phyloP scores from a whole-genome alignment of 225 moss, liverwort and hornwort genomes.

The Antitrichia curtipendula region DNA sequence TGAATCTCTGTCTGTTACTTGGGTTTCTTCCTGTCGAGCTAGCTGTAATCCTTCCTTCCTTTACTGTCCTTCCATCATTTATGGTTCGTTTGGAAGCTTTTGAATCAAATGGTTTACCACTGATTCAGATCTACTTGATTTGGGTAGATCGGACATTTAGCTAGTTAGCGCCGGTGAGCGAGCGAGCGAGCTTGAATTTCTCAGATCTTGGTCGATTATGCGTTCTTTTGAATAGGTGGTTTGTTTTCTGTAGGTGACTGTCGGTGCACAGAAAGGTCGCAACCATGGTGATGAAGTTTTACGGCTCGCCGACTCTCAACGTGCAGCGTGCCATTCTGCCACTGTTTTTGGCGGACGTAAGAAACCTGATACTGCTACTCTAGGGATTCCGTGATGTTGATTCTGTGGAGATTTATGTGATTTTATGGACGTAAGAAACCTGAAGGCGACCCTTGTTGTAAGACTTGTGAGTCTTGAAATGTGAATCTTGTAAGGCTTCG shows the following conservation, averaged over 20 bases:
- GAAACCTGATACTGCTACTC: neutral
- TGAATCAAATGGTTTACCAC: neutral
- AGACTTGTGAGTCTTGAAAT: neutral
- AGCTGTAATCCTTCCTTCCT: neutral
- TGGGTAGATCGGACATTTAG: neutral
- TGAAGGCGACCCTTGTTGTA: neutral
- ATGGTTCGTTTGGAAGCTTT: too few species aligned
- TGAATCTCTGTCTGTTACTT: neutral
- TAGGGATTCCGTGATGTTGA: neutral
- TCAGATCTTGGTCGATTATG: neutral
- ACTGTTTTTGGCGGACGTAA: constrained; percentile 4
- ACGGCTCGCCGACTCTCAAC: neutral
- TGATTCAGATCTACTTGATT: neutral
- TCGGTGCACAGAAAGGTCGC: neutral
- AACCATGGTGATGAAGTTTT: constrained; percentile 33
- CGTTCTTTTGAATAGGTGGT: neutral
- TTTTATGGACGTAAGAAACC: neutral
- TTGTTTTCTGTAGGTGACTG: neutral
- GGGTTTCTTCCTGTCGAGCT: neutral
- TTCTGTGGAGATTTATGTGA: neutral
- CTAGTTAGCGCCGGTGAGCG: too few species aligned
- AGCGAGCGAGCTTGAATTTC: neutral
- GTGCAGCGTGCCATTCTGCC: constrained; percentile 9
- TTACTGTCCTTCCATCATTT: neutral
- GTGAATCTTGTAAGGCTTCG: too few species aligned